Evolutionary conservation across 75 land plant species (phyloP).

Genomic region (Pinus tabuliformis): DNA sequence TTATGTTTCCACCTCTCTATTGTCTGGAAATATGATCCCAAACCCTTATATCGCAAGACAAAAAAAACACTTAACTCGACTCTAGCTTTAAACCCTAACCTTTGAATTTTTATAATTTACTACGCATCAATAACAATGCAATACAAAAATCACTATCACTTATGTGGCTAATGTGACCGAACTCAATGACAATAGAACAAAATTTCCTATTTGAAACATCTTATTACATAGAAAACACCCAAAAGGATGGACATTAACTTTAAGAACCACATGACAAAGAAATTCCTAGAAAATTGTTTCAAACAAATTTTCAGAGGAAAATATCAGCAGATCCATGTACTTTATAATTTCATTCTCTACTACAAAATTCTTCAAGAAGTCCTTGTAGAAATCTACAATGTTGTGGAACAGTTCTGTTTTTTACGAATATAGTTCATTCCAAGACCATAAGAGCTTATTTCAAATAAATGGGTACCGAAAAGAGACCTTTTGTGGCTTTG

Average conservation of each 20-base stretch:
- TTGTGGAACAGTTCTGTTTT: neutral
- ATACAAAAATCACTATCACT: neutral
- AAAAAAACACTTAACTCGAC: no score
- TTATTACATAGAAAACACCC: constrained; percentile 28
- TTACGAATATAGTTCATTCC: neutral
- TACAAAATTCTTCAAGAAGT: constrained; percentile 66
- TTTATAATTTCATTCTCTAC: constrained; percentile 68
- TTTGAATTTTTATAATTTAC: no score
- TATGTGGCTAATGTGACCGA: constrained; percentile 71
- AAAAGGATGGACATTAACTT: neutral
- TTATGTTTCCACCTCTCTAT: no score
- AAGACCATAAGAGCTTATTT: neutral
- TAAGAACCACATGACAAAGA: neutral
- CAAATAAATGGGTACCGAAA: neutral
- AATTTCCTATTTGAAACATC: constrained; percentile 79
- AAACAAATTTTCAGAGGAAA: neutral
- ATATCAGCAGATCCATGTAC: constrained; percentile 83
- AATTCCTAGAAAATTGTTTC: neutral
- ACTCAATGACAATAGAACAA: constrained; percentile 68
- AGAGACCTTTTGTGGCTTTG: constrained; percentile 43
- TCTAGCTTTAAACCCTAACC: no score
- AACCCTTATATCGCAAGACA: no score
- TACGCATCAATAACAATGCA: no score
- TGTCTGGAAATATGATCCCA: no score
- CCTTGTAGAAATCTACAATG: constrained; percentile 67